Base-by-base conservation (phyloP, 495 filamentous ascomycete species). In the Wilcoxina mikolae region DNA sequence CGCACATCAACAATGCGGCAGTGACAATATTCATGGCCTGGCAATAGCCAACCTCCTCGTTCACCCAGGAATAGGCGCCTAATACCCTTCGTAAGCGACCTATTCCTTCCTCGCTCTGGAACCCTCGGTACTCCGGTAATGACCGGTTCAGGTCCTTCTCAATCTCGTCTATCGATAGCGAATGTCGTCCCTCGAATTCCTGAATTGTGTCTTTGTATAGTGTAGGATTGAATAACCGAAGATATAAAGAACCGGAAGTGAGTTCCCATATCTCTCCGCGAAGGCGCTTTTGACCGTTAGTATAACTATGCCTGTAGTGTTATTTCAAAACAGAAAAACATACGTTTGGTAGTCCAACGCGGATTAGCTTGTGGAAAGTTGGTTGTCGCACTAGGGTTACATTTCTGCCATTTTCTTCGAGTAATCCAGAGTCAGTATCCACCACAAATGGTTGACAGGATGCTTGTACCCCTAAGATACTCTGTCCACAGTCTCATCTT, bases 1-100 rank as follows among this genome's bases (percentile, higher is more conserved):
- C 75, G 42, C 72, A 85, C 73, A 98, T 98, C 33, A 98, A 74
- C 51, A 98, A 68, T 7, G 91, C 91, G 17, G 91, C 91, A 4
- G 94, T 89, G 17, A 98, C 91, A 57, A 98, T 98, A 65, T 98
- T 98, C 91, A 98, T 98, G 22, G 91, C 91, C 68, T 98, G 91
- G 67, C 91, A 98, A 67, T 98, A 98, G 24, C 91, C 91, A 35
- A 98, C 88, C 56, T 94, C 85, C 44, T 85, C 78, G 62, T 98
- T 87, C 22, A 78, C 84, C 91, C 91, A 98, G 68, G 87, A 94
- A 68, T 98, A 98, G 11, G 91, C 91, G 3, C 87, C 94, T 25
- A 98, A 74, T 24, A 98, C 91, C 46, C 90, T 73, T 41, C 91
- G 78, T 51, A 98, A 73, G 11, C 91, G 79, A 20, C 81, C 87